Evolutionary conservation across 768 basidiomycete species (phyloP).

Genomic region (Hericium erinaceus): DNA sequence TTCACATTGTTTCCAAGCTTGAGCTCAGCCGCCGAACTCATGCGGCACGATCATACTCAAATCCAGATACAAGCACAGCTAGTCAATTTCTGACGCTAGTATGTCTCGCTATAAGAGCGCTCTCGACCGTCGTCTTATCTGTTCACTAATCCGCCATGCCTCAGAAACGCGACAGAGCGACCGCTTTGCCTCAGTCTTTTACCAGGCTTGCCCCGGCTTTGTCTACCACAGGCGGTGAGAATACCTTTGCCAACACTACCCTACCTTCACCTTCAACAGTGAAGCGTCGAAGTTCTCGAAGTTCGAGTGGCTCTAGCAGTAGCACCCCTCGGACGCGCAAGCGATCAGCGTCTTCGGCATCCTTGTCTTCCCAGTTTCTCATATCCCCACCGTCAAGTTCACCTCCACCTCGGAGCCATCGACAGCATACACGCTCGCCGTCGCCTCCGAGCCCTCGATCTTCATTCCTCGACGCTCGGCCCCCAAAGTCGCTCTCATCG

Average conservation of each 20-base stretch:
- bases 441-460: slow-evolving; percentile 1
- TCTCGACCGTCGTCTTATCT: neutral
- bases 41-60: too few species aligned
- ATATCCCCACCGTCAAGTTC: slow-evolving; percentile 1
- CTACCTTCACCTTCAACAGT: neutral
- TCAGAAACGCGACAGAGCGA: neutral
- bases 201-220: neutral
- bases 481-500: slow-evolving; percentile 8
- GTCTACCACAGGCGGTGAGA: neutral
- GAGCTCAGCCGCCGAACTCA: too few species aligned
- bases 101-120: neutral
- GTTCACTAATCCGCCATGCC: neutral
- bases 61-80: too few species aligned
- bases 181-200: neutral
- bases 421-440: neutral
- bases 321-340: slow-evolving; percentile 4
- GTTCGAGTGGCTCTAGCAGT: neutral
- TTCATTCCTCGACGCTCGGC: neutral
- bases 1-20: neutral
- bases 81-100: neutral
- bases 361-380: slow-evolving; percentile 6
- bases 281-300: neutral
- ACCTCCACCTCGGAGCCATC: neutral
- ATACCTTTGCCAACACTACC: neutral
- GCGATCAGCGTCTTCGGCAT: slow-evolving; percentile 6